Evolutionary conservation across 352 stramenopile genomes (phyloP).

Genomic region (Globisporangium cystogenes): DNA sequence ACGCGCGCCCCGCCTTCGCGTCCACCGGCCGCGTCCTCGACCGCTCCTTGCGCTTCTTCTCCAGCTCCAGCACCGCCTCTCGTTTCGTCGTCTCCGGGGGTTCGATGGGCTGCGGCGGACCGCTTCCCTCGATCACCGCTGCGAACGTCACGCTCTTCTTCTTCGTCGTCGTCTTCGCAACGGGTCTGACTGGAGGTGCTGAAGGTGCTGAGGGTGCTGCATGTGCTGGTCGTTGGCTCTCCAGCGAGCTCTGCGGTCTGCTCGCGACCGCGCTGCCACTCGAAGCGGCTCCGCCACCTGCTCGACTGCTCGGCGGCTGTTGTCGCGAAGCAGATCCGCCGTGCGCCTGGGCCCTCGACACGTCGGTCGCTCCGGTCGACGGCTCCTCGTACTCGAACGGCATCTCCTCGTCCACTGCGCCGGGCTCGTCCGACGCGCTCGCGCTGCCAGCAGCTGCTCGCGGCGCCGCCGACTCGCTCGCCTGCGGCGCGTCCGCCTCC

Average conservation of each 20-base stretch:
- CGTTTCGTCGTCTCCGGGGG: neutral
- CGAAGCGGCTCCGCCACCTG: neutral
- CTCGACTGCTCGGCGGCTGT: neutral
- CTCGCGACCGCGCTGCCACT: neutral
- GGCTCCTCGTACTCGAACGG: slow-evolving; percentile 4
- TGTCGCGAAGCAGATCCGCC: neutral
- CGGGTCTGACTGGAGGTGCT: neutral
- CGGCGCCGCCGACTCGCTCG: neutral
- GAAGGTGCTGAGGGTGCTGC: neutral
- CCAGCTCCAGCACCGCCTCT: neutral
- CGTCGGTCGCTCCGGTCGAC: neutral
- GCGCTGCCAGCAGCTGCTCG: neutral
- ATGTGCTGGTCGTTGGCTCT: neutral
- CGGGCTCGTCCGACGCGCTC: neutral
- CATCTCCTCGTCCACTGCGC: neutral
- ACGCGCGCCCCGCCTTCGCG: slow-evolving; percentile 28
- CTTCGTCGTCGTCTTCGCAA: no score
- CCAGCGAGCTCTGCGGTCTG: neutral
- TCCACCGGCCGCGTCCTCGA: neutral
- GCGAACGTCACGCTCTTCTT: slow-evolving; percentile 14
- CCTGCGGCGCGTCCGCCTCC: slow-evolving; percentile 8
- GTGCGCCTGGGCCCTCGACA: neutral
- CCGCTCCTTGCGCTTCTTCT: neutral
- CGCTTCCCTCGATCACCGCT: slow-evolving; percentile 5
- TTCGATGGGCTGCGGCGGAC: neutral